phyloP scores from a whole-genome alignment of 805 yeast species.

The Schwanniomyces occidentalis region DNA sequence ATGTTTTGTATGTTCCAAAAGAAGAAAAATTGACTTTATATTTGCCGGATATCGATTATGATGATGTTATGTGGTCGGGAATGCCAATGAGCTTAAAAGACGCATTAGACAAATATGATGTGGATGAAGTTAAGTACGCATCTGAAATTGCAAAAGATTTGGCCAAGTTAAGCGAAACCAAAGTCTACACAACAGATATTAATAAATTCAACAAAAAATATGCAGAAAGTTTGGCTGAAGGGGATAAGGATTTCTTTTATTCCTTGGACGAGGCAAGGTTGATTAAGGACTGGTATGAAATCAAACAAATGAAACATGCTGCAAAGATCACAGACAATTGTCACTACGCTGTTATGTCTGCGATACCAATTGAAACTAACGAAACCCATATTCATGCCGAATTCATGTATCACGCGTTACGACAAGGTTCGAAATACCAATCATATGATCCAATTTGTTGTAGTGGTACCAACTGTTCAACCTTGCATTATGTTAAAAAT shows the following conservation, averaged over 20 bases:
- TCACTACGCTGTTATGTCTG: slow-evolving; percentile 90
- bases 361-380: slow-evolving; percentile 79
- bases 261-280: slow-evolving; percentile 87
- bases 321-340: slow-evolving; percentile 83
- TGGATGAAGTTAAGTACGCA: slow-evolving; percentile 74
- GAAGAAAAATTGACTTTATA: slow-evolving; percentile 65
- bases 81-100: slow-evolving; percentile 68
- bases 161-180: slow-evolving; percentile 20
- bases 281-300: slow-evolving; percentile 81
- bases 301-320: slow-evolving; percentile 76
- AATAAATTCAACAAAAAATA: slow-evolving; percentile 45
- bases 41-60: slow-evolving; percentile 80
- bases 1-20: slow-evolving; percentile 56
- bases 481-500: slow-evolving; percentile 85
- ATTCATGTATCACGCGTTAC: slow-evolving; percentile 85
- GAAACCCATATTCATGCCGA: slow-evolving; percentile 97
- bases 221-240: slow-evolving; percentile 38
- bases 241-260: slow-evolving; percentile 50
- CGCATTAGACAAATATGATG: slow-evolving; percentile 68
- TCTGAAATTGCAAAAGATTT: slow-evolving; percentile 46
- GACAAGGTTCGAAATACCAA: slow-evolving; percentile 89
- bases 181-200: slow-evolving; percentile 55
- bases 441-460: slow-evolving; percentile 97
- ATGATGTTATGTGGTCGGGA: slow-evolving; percentile 97
- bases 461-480: slow-evolving; percentile 87